These are phyloP conservation scores for Amoeboaphelidium occidentale DNA, from an alignment of 371 early-diverging fungal genomes.

Conservation along the genomic window DNA sequence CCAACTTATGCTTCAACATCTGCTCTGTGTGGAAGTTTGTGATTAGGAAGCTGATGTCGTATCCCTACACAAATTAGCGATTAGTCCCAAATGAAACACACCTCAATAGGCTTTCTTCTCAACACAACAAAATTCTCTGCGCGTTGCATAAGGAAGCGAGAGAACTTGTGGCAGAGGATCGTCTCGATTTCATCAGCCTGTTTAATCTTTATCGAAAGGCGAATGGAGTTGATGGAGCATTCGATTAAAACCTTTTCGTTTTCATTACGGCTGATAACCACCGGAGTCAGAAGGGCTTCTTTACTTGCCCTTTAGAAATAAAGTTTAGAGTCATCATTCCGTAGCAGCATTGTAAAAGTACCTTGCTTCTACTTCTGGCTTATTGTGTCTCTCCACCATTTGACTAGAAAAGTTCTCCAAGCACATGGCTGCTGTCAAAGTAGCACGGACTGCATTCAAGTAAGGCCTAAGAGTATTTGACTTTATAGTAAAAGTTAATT, in stretches of 20 bases:
- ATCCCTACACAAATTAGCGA: slow-evolving; percentile 41
- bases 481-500: slow-evolving; percentile 27
- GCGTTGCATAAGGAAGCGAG: slow-evolving; percentile 83
- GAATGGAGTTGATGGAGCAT: slow-evolving; percentile 73
- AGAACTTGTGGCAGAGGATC: slow-evolving; percentile 81
- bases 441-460: slow-evolving; percentile 73
- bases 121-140: slow-evolving; percentile 89
- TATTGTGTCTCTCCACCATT: slow-evolving; percentile 88
- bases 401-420: slow-evolving; percentile 90
- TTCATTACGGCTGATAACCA: slow-evolving; percentile 74
- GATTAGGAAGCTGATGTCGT: slow-evolving; percentile 80
- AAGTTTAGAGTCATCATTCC: neutral
- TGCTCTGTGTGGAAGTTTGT: slow-evolving; percentile 87
- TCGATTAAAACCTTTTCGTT: slow-evolving; percentile 85
- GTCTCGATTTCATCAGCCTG: slow-evolving; percentile 93
- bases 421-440: slow-evolving; percentile 79
- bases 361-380: slow-evolving; percentile 88
- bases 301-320: slow-evolving; percentile 26
- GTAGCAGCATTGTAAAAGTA: slow-evolving; percentile 10
- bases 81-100: slow-evolving; percentile 18
- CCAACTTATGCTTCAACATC: slow-evolving; percentile 91
- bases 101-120: slow-evolving; percentile 65
- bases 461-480: slow-evolving; percentile 91
- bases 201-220: slow-evolving; percentile 83
- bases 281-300: slow-evolving; percentile 67